These are phyloP conservation scores for Trichosporon sp. DNA, from an alignment of 1,284 basidiomycete species.

Conservation along the genomic window DNA sequence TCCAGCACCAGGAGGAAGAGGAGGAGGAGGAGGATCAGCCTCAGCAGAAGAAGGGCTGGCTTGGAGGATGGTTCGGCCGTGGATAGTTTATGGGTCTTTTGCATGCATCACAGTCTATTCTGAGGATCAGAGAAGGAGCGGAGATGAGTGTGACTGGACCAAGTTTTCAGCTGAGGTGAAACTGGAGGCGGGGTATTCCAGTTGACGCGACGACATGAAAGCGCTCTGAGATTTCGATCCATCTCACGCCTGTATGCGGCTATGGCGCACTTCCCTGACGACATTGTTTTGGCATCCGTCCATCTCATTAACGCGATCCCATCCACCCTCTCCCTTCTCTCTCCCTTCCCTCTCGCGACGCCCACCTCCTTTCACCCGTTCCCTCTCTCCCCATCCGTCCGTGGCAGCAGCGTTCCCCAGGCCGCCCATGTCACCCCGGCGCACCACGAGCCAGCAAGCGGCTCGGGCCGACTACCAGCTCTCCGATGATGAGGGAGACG, in stretches of 20 bases:
- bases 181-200: not conserved
- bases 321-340: not conserved
- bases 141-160: too few relatives aligned
- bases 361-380: not conserved
- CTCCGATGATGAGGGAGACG: constrained; percentile 41
- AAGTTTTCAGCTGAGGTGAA: not conserved
- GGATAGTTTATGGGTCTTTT: constrained; percentile 18
- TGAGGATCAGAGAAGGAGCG: too few relatives aligned
- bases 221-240: too few relatives aligned
- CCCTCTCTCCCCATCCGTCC: not conserved
- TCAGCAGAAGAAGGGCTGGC: constrained; percentile 46
- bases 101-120: not conserved
- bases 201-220: too few relatives aligned
- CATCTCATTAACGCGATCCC: not conserved
- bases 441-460: not conserved
- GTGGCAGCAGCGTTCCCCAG: not conserved
- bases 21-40: constrained; percentile 28
- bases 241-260: too few relatives aligned
- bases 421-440: not conserved
- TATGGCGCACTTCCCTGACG: not conserved
- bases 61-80: constrained; percentile 56
- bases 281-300: constrained; percentile 4
- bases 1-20: constrained; percentile 28
- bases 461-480: constrained; percentile 20
- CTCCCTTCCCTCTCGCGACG: not conserved